Conservation (phyloP, 2,329 filamentous ascomycete genomes). For the Pseudocercospora macadamiae region DNA sequence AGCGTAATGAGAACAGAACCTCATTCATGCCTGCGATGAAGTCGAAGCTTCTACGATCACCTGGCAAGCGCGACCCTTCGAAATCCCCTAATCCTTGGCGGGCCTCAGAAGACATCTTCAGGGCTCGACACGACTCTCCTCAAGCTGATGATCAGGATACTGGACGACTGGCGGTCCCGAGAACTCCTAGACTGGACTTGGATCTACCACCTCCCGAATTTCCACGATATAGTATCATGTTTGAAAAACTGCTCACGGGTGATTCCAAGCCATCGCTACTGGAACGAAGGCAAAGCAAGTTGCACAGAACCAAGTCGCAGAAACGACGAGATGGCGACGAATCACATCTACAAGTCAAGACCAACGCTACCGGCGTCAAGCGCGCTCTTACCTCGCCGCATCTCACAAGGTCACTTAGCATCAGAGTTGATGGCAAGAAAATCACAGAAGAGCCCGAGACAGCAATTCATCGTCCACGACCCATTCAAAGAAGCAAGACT, state of each 20-base stretch:
- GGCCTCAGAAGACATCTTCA: conserved; percentile 22
- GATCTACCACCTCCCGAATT: conserved; percentile 78
- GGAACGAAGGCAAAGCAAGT: conserved; percentile 36
- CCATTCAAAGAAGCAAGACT: conserved; percentile 33
- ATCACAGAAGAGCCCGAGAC: conserved; percentile 15
- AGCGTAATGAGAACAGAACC: conserved; percentile 5
- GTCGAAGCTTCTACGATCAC: neutral
- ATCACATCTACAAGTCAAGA: conserved; percentile 3
- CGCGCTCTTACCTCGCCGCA: conserved; percentile 26
- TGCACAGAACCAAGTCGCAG: conserved; percentile 23
- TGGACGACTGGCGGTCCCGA: neutral
- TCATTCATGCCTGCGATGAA: conserved; percentile 3
- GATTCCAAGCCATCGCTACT: conserved; percentile 43
- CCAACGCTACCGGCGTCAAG: conserved; percentile 4
- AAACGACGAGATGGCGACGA: conserved; percentile 7
- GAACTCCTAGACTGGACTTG: conserved; percentile 62
- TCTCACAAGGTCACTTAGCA: conserved; percentile 21
- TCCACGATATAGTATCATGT: conserved; percentile 95
- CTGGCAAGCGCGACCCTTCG: neutral
- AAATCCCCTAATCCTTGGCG: conserved; percentile 14
- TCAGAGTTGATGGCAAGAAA: conserved; percentile 16
- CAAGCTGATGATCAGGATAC: conserved; percentile 7
- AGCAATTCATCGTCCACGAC: conserved; percentile 24
- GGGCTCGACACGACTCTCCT: conserved; percentile 19
- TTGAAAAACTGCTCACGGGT: conserved; percentile 66